Conservation (phyloP, 495 filamentous ascomycete genomes). For the Tetracladium marchalianum region DNA sequence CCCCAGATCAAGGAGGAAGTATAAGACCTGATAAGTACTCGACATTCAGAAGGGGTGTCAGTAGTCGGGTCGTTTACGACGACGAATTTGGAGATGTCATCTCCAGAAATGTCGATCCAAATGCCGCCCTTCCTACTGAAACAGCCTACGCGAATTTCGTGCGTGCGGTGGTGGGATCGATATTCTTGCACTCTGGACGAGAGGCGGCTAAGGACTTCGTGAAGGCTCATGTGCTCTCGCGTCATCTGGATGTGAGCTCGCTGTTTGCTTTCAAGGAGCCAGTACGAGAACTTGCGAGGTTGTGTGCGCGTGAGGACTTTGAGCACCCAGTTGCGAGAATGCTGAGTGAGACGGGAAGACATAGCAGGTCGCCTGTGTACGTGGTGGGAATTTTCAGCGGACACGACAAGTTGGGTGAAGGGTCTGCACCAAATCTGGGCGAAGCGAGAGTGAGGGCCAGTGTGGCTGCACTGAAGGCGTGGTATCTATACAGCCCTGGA, state of each 20-base stretch:
- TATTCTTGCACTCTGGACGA: conserved; percentile 71
- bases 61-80: conserved; percentile 62
- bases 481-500: conserved; percentile 88
- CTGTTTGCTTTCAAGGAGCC: conserved; percentile 80
- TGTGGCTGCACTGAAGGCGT: conserved; percentile 75
- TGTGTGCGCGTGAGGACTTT: conserved; percentile 85
- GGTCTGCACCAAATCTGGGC: conserved; percentile 59
- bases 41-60: conserved; percentile 61
- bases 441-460: conserved; percentile 70
- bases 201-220: conserved; percentile 70
- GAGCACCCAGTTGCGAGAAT: conserved; percentile 79
- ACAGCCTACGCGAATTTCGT: conserved; percentile 57
- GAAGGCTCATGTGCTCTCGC: conserved; percentile 67
- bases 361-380: conserved; percentile 75
- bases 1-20: conserved; percentile 21
- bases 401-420: conserved; percentile 82
- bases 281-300: conserved; percentile 62
- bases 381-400: conserved; percentile 92
- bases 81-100: conserved; percentile 63
- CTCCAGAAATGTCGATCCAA: not conserved
- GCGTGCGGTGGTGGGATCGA: conserved; percentile 67
- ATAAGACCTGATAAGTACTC: conserved; percentile 33
- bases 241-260: conserved; percentile 62
- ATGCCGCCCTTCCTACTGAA: conserved; percentile 25
- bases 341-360: conserved; percentile 77